Conservation (phyloP, 176 grass and related monocot genomes). For the Raddia guianensis region DNA sequence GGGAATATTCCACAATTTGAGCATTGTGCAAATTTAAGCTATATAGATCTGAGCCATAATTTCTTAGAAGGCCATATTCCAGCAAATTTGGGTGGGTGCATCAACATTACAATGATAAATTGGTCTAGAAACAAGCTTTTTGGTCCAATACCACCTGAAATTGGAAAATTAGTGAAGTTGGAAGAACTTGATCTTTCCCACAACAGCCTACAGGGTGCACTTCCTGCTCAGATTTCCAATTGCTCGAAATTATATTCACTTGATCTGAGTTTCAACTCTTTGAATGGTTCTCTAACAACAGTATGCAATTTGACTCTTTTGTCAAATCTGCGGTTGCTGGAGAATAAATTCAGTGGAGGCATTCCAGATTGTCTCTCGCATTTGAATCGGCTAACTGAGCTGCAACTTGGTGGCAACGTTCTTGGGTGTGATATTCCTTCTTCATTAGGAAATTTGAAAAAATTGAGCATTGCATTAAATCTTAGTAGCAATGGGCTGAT, state of each 20-base stretch:
- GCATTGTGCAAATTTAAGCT: too few species aligned
- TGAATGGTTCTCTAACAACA: constrained; percentile 54
- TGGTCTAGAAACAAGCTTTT: constrained; percentile 63
- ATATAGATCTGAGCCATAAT: constrained; percentile 15
- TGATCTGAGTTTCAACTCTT: constrained; percentile 83
- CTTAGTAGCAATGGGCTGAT: constrained; percentile 56
- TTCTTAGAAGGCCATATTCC: constrained; percentile 56
- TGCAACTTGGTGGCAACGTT: constrained; percentile 77
- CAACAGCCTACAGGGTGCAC: constrained; percentile 58
- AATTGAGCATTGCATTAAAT: constrained; percentile 59
- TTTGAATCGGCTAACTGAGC: constrained; percentile 55
- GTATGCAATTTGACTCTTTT: constrained; percentile 57
- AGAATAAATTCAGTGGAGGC: constrained; percentile 68
- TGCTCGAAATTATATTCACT: constrained; percentile 57
- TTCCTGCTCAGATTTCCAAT: constrained; percentile 59
- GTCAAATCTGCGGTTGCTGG: constrained; percentile 55
- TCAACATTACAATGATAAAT: constrained; percentile 53
- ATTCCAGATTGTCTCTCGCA: constrained; percentile 53
- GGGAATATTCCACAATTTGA: too few species aligned
- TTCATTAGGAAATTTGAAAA: constrained; percentile 53
- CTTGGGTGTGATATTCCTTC: constrained; percentile 68
- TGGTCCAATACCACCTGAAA: constrained; percentile 53
- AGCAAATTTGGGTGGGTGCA: constrained; percentile 56
- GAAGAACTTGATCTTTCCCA: constrained; percentile 53
- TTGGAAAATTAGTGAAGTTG: constrained; percentile 55